Conservation (phyloP, 345 rosid genomes). For the Excoecaria agallocha region DNA sequence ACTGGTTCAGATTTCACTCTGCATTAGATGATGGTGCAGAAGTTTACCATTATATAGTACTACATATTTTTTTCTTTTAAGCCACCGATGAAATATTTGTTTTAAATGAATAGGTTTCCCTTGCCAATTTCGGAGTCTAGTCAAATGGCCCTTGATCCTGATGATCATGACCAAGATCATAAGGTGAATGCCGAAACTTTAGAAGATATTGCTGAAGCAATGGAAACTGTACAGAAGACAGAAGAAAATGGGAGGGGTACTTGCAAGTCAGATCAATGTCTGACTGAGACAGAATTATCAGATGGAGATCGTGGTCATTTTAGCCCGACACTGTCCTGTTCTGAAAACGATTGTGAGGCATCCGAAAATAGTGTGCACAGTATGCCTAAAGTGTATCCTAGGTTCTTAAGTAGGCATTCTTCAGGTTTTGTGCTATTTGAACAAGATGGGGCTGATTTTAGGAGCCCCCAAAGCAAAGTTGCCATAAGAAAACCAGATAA, state of each 20-base stretch:
- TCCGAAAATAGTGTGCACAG: constrained; percentile 30
- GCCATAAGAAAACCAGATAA: constrained; percentile 18
- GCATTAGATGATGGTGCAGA: background rate
- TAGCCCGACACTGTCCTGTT: constrained; percentile 42
- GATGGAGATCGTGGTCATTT: constrained; percentile 36
- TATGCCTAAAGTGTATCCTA: constrained; percentile 26
- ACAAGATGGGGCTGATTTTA: constrained; percentile 26
- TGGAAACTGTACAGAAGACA: constrained; percentile 27
- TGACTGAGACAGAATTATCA: constrained; percentile 41
- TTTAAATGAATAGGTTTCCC: constrained; percentile 30
- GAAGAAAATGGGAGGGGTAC: constrained; percentile 27
- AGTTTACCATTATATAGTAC: background rate
- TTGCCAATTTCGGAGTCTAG: constrained; percentile 20
- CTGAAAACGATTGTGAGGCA: constrained; percentile 40
- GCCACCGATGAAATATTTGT: constrained; percentile 10
- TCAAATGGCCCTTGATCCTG: constrained; percentile 19
- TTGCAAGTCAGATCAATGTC: constrained; percentile 29
- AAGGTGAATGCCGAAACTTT: constrained; percentile 25
- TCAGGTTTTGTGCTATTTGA: constrained; percentile 27
- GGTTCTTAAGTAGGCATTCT: constrained; percentile 28
- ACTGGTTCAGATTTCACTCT: background rate
- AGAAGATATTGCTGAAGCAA: constrained; percentile 31
- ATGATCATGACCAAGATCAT: constrained; percentile 12
- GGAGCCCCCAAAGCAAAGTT: constrained; percentile 24
- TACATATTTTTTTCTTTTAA: background rate